Evolutionary conservation across 805 yeast genomes (phyloP).

Genomic region (Candida qinlingensis): DNA sequence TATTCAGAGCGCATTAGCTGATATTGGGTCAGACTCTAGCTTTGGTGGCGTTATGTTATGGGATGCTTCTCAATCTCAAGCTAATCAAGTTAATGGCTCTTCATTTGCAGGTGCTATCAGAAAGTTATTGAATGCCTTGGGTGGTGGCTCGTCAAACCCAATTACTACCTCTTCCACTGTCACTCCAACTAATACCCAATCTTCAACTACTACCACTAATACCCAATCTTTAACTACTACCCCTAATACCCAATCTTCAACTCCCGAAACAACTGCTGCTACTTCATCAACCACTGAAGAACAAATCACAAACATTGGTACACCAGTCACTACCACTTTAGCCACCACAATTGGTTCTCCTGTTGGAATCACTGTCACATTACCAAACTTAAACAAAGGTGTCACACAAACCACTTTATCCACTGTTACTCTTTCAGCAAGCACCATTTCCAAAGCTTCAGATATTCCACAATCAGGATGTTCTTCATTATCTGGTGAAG

Average conservation of each 20-base stretch:
- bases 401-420: constrained; percentile 10
- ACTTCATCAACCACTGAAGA: constrained; percentile 8
- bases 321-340: not conserved
- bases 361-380: constrained; percentile 4
- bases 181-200: constrained; percentile 3
- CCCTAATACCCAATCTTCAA: constrained; percentile 5
- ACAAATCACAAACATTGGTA: not conserved
- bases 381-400: not conserved
- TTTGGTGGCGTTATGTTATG: constrained; percentile 90
- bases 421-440: constrained; percentile 8
- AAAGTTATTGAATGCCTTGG: constrained; percentile 29
- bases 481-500: constrained; percentile 32
- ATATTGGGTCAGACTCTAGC: constrained; percentile 61
- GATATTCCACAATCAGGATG: constrained; percentile 24
- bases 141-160: constrained; percentile 12
- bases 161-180: constrained; percentile 8
- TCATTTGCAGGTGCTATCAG: constrained; percentile 41
- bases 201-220: constrained; percentile 8
- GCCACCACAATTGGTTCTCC: not conserved
- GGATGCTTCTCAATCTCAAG: constrained; percentile 80
- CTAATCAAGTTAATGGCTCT: constrained; percentile 39
- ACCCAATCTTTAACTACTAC: constrained; percentile 1
- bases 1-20: constrained; percentile 48
- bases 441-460: constrained; percentile 7
- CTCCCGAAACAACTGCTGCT: constrained; percentile 5